Evolutionary conservation across 1,284 basidiomycete genomes (phyloP).

Genomic region (Albatrellus sp.): DNA sequence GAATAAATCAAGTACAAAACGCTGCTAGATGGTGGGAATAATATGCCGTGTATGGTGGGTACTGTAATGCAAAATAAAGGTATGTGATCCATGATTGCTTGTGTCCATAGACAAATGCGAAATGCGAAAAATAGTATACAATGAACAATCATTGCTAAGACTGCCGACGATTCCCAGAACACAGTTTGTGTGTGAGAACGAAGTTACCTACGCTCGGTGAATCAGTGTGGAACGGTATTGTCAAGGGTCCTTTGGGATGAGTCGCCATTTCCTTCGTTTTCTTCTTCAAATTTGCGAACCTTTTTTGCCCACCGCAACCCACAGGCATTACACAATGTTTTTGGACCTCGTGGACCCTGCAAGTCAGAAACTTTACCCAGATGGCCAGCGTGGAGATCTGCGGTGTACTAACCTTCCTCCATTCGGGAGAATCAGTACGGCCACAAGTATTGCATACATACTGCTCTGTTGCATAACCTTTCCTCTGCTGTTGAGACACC

Average conservation of each 20-base stretch:
- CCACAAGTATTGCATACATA: slow-evolving; percentile 72
- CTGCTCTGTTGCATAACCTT: slow-evolving; percentile 41
- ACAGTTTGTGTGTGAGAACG: no score
- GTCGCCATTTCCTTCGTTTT: background rate
- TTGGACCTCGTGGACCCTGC: slow-evolving; percentile 71
- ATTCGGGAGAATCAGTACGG: slow-evolving; percentile 71
- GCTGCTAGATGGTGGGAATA: no score
- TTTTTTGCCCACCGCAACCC: slow-evolving; percentile 77
- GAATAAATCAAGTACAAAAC: no score
- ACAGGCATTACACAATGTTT: slow-evolving; percentile 82
- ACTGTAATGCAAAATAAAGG: no score
- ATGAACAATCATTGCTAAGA: no score
- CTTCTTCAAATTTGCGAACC: slow-evolving; percentile 28
- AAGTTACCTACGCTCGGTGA: no score
- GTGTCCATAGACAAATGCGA: no score
- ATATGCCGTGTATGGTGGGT: no score
- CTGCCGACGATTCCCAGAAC: no score
- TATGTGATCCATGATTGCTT: no score
- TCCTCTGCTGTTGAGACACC: slow-evolving; percentile 27
- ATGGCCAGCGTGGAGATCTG: slow-evolving; percentile 10
- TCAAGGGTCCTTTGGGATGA: background rate
- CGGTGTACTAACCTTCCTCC: slow-evolving; percentile 53
- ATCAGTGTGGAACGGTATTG: slow-evolving; percentile 1
- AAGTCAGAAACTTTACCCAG: slow-evolving; percentile 7
- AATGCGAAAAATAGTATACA: no score